Evolutionary conservation across 371 early-diverging fungal genomes (phyloP).

Genomic region (Basidiobolus meristosporus): DNA sequence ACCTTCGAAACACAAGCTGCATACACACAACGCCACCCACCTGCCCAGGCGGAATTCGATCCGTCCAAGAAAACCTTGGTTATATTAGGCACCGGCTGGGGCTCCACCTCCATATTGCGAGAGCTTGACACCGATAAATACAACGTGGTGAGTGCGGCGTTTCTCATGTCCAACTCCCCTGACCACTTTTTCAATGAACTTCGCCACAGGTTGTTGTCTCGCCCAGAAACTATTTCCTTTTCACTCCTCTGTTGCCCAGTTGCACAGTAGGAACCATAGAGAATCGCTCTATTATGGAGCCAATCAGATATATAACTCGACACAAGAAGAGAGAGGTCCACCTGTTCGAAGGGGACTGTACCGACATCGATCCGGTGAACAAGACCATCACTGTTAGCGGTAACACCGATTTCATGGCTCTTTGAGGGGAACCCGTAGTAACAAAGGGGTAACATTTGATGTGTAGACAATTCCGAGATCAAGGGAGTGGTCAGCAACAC

Average conservation of each 20-base stretch:
- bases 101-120: slow-evolving; percentile 59
- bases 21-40: slow-evolving; percentile 38
- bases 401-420: too few relatives aligned
- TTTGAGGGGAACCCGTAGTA: too few relatives aligned
- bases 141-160: slow-evolving; percentile 49
- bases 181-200: neutral
- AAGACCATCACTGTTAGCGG: slow-evolving; percentile 12
- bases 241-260: slow-evolving; percentile 63
- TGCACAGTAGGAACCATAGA: slow-evolving; percentile 75
- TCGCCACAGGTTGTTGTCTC: slow-evolving; percentile 39
- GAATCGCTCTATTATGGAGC: slow-evolving; percentile 50
- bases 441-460: too few relatives aligned
- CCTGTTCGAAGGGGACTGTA: slow-evolving; percentile 18
- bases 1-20: slow-evolving; percentile 11
- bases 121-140: slow-evolving; percentile 50
- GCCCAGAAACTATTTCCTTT: slow-evolving; percentile 81
- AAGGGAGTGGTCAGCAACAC: slow-evolving; percentile 32
- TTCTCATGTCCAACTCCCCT: neutral
- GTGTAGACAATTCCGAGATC: slow-evolving; percentile 53
- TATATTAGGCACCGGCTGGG: slow-evolving; percentile 77
- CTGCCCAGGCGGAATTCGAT: slow-evolving; percentile 42
- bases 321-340: slow-evolving; percentile 7
- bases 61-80: slow-evolving; percentile 45
- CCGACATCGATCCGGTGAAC: slow-evolving; percentile 9
- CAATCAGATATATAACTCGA: slow-evolving; percentile 40